These are phyloP conservation scores for Nakaseomyces sp. DNA, from an alignment of 1,139 yeast species.

Conservation along the genomic window DNA sequence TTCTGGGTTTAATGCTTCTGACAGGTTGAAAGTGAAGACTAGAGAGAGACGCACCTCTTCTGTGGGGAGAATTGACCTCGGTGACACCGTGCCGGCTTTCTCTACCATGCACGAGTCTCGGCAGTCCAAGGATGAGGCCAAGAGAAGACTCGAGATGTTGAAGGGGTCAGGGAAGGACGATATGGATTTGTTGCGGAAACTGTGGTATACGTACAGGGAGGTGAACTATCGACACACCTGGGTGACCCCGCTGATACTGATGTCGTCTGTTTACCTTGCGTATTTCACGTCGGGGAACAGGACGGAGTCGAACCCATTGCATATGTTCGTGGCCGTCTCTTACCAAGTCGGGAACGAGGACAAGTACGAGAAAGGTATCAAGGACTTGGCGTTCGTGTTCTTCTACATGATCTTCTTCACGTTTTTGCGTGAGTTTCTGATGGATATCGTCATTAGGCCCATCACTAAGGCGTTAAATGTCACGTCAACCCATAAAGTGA, in stretches of 20 bases:
- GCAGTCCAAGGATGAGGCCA: conserved; percentile 13
- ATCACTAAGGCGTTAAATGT: conserved; percentile 51
- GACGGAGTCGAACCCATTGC: conserved; percentile 51
- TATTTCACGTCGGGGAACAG: conserved; percentile 46
- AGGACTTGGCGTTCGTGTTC: conserved; percentile 71
- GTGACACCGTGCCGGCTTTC: conserved; percentile 29
- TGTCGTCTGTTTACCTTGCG: conserved; percentile 34
- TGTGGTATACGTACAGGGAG: conserved; percentile 51
- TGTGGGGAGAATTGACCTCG: conserved; percentile 29
- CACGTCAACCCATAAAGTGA: conserved; percentile 48
- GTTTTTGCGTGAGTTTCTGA: conserved; percentile 78
- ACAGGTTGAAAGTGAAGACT: conserved; percentile 1
- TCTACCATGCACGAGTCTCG: conserved; percentile 22
- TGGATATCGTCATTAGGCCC: conserved; percentile 77
- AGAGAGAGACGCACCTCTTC: conserved; percentile 30
- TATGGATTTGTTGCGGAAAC: conserved; percentile 32
- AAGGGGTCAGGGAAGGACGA: conserved; percentile 17
- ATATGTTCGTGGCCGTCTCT: conserved; percentile 58
- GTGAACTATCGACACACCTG: conserved; percentile 67
- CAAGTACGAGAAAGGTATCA: conserved; percentile 74
- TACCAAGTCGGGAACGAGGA: conserved; percentile 43
- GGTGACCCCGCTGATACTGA: conserved; percentile 56
- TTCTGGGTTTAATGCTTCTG: neutral
- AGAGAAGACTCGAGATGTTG: conserved; percentile 18
- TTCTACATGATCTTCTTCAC: conserved; percentile 83